phyloP scores from a whole-genome alignment of 345 rosid genomes.

The Eucalyptus regnans region DNA sequence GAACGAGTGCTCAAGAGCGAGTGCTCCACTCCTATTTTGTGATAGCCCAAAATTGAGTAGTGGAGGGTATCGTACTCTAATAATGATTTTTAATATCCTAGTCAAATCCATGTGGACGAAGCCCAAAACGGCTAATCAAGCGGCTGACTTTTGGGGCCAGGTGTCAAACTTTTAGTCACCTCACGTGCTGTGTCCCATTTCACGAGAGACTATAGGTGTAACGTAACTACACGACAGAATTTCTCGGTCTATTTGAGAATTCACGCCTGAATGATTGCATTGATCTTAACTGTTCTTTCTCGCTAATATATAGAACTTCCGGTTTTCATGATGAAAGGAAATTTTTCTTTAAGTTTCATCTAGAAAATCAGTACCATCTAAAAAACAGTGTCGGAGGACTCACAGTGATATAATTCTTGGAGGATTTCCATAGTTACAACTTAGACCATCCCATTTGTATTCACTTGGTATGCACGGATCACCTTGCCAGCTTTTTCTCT shows the following conservation, averaged over 20 bases:
- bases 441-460: slow-evolving; percentile 6
- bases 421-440: not conserved
- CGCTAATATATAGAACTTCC: not conserved
- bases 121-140: not conserved
- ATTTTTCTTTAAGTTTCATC: not conserved
- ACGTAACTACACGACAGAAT: not conserved
- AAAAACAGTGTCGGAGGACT: not conserved
- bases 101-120: not conserved
- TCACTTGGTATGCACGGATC: slow-evolving; percentile 10
- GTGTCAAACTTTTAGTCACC: not conserved
- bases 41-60: not conserved
- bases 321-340: not conserved
- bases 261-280: not conserved
- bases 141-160: not conserved
- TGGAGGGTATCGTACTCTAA: not conserved
- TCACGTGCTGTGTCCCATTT: not conserved
- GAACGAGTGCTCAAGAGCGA: not conserved
- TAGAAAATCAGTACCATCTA: not conserved
- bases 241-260: not conserved
- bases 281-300: not conserved
- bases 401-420: slow-evolving; percentile 8
- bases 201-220: not conserved
- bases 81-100: not conserved
- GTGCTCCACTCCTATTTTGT: not conserved
- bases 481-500: slow-evolving; percentile 11